A percentile compares a stretch with the other conserved stretches of the same genome.
phyloP scores from a whole-genome alignment of 2,329 filamentous ascomycete genomes.

The Colletotrichum salicis region DNA sequence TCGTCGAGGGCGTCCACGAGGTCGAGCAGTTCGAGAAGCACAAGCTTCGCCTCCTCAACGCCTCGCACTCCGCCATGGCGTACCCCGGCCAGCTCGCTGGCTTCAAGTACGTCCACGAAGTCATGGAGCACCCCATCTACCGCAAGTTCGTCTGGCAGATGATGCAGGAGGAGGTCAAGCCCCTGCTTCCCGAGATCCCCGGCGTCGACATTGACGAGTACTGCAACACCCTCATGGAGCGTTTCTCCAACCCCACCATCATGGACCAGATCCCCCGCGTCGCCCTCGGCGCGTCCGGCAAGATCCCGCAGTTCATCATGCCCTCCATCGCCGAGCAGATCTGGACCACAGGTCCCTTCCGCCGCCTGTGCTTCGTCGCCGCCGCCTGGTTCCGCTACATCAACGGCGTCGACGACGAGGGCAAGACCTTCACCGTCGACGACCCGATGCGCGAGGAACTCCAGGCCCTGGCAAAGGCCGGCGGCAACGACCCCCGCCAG shows the following conservation, averaged over 20 bases:
- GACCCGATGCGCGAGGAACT: slow-evolving; percentile 62
- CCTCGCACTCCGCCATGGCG: slow-evolving; percentile 62
- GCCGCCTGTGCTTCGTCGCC: slow-evolving; percentile 59
- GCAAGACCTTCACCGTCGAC: slow-evolving; percentile 53
- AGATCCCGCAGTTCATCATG: slow-evolving; percentile 64
- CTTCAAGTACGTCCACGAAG: slow-evolving; percentile 65
- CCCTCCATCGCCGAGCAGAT: slow-evolving; percentile 59
- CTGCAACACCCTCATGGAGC: slow-evolving; percentile 63
- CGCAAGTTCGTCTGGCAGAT: slow-evolving; percentile 61
- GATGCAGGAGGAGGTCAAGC: slow-evolving; percentile 66
- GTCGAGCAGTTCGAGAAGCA: slow-evolving; percentile 67
- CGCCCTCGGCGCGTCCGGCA: slow-evolving; percentile 62
- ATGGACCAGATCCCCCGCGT: slow-evolving; percentile 65
- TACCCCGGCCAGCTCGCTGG: slow-evolving; percentile 63
- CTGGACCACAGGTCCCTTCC: slow-evolving; percentile 55
- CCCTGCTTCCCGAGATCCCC: slow-evolving; percentile 59
- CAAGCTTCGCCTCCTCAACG: slow-evolving; percentile 66
- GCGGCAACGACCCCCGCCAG: slow-evolving; percentile 52
- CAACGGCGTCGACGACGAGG: slow-evolving; percentile 60
- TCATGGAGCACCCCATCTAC: slow-evolving; percentile 60
- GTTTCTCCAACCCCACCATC: slow-evolving; percentile 66
- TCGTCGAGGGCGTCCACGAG: slow-evolving; percentile 60
- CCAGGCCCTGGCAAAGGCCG: slow-evolving; percentile 55
- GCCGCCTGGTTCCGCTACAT: slow-evolving; percentile 64
- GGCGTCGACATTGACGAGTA: slow-evolving; percentile 63